Evolutionary conservation across 2,329 filamentous ascomycete species (phyloP), one percentile per base, ranked within the genome.

Genomic region (Sclerotiophoma versabilis): DNA sequence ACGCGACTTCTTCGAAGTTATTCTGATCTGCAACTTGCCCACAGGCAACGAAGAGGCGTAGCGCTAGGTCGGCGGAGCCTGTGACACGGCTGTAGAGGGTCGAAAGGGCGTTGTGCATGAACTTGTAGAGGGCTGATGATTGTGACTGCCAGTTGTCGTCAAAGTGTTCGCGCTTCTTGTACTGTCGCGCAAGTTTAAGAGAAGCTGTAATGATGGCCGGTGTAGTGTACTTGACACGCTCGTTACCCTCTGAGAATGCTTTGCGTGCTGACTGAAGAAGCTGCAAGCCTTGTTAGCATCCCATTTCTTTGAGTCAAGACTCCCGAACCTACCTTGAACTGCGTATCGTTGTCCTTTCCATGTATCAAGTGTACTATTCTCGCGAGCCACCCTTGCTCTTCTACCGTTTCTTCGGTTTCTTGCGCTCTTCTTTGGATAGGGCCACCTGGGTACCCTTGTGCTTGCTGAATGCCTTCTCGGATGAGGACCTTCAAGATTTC

Each of bases 381-480:
- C 29, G 95, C 95, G 48, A 99, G 82, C 92, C 92, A 97, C 45
- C 95, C 95, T 80, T 99, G 95, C 77, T 99, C 95, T 76, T 99
- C 93, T 69, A 98, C 87, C 0, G 93, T 98, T 79, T 99, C 96
- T 58, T 99, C 95, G 0, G 95, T 98, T 79, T 99, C 96, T 39
- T 84, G 80, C 17, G 86, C 85, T 58, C 92, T 87, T 59, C 91
- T 83, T 69, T 93, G 90, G 12, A 81, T 77, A 5, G 89, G 86
- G 32, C 89, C 86, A 3, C 91, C 91, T 0, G 93, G 88, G 66
- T 97, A 97, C 25, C 91, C 91, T 39, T 87, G 84, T n/a, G 91
- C 87, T 48, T 79, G 75, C 68, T 96, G 93, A 12, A 90, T 88
- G 11, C 93, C 93, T 77, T 99, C 95, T 66, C 92, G 95, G 73